Conservation (phyloP, 257 asterid genomes). For the Lycium ferocissimum region DNA sequence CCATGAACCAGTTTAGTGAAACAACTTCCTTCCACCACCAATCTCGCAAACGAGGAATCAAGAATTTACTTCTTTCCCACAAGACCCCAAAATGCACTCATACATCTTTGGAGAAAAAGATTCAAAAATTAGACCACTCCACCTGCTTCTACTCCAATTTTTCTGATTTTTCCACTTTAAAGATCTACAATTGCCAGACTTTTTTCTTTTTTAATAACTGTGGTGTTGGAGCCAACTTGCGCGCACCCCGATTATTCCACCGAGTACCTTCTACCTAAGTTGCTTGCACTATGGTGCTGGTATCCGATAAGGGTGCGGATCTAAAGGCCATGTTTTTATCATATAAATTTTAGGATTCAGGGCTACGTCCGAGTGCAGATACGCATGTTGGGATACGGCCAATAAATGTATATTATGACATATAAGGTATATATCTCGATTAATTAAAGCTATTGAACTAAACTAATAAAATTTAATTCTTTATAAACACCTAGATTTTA, state of each 20-base stretch:
- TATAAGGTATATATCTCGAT: too few relatives aligned
- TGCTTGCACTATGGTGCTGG: too few relatives aligned
- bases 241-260: background rate
- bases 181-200: background rate
- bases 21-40: background rate
- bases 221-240: background rate
- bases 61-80: background rate
- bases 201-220: background rate
- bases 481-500: too few relatives aligned
- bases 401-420: too few relatives aligned
- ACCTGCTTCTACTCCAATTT: slow-evolving; percentile 14
- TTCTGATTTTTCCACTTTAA: background rate
- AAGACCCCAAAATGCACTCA: slow-evolving; percentile 11
- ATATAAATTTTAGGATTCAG: too few relatives aligned
- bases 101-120: slow-evolving; percentile 4
- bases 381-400: too few relatives aligned
- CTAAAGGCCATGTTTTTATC: too few relatives aligned
- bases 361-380: too few relatives aligned
- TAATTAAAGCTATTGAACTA: too few relatives aligned
- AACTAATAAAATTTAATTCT: too few relatives aligned
- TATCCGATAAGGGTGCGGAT: too few relatives aligned
- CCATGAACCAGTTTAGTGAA: background rate
- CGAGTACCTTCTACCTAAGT: background rate
- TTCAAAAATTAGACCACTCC: background rate
- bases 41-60: background rate